phyloP scores from a whole-genome alignment of 176 grass and related monocot species.

The Avena atlantica region DNA sequence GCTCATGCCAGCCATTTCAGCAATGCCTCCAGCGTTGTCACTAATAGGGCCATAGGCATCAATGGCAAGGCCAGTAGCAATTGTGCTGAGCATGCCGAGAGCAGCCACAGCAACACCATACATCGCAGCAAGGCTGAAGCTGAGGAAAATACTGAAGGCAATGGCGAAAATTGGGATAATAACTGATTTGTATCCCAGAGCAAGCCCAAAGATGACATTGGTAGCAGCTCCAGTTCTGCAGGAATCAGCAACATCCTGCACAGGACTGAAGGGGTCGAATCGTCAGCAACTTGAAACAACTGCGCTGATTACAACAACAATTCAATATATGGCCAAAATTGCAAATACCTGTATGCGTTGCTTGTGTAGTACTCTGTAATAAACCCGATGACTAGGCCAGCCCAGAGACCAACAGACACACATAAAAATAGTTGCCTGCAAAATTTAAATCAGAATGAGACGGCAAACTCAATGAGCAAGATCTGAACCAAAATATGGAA shows the following conservation, averaged over 20 bases:
- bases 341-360: slow-evolving; percentile 83
- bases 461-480: not conserved
- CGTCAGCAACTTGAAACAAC: slow-evolving; percentile 29
- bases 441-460: slow-evolving; percentile 42
- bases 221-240: slow-evolving; percentile 92
- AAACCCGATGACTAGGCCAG: slow-evolving; percentile 88
- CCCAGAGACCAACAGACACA: slow-evolving; percentile 92
- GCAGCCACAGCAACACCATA: slow-evolving; percentile 96
- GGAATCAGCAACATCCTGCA: slow-evolving; percentile 92
- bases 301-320: not conserved
- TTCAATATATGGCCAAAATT: slow-evolving; percentile 19
- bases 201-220: slow-evolving; percentile 92
- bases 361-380: slow-evolving; percentile 96
- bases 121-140: slow-evolving; percentile 89
- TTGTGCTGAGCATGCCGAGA: slow-evolving; percentile 95
- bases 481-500: slow-evolving; percentile 12
- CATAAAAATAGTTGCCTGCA: slow-evolving; percentile 87
- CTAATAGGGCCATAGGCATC: slow-evolving; percentile 97
- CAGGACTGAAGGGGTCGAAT: slow-evolving; percentile 58
- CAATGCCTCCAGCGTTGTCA: slow-evolving; percentile 95
- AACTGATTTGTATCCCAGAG: slow-evolving; percentile 95
- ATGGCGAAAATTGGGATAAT: slow-evolving; percentile 93
- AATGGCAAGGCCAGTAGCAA: slow-evolving; percentile 91
- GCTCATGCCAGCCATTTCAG: slow-evolving; percentile 99
- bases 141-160: slow-evolving; percentile 87